Evolutionary conservation across 1,284 basidiomycete genomes (phyloP).

Genomic region (Pseudozyma flocculosa): DNA sequence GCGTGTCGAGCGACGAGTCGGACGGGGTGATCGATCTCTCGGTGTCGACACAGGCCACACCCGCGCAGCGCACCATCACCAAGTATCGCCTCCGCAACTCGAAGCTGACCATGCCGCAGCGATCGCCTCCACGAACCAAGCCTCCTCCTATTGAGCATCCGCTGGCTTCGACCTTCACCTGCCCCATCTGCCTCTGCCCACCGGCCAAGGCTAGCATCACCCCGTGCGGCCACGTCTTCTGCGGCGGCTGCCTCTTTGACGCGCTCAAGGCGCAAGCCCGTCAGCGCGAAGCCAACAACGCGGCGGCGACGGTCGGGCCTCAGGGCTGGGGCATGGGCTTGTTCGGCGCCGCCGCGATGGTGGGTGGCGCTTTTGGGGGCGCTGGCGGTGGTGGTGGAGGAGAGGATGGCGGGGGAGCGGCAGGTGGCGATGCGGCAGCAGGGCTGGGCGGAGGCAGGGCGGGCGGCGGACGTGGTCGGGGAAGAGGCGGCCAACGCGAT

Average conservation of each 20-base stretch:
- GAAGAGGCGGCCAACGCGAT: constrained; percentile 6
- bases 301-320: constrained; percentile 6
- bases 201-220: constrained; percentile 36
- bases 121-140: constrained; percentile 27
- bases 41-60: constrained; percentile 8
- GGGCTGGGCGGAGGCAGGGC: no score
- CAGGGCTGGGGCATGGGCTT: constrained; percentile 6
- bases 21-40: neutral
- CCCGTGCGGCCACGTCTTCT: constrained; percentile 53
- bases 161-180: constrained; percentile 41
- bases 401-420: constrained; percentile 5
- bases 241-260: constrained; percentile 47
- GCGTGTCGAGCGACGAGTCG: neutral
- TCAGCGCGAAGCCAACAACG: constrained; percentile 27
- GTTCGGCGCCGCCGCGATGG: constrained; percentile 4
- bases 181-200: constrained; percentile 51
- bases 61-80: constrained; percentile 16
- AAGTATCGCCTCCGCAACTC: constrained; percentile 17
- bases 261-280: constrained; percentile 38
- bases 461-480: neutral
- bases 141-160: constrained; percentile 34
- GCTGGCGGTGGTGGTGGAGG: constrained; percentile 10
- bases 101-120: constrained; percentile 21
- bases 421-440: constrained; percentile 4
- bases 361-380: neutral